phyloP scores from a whole-genome alignment of 1,139 yeast genomes.

The Magnusiomyces sp. region DNA sequence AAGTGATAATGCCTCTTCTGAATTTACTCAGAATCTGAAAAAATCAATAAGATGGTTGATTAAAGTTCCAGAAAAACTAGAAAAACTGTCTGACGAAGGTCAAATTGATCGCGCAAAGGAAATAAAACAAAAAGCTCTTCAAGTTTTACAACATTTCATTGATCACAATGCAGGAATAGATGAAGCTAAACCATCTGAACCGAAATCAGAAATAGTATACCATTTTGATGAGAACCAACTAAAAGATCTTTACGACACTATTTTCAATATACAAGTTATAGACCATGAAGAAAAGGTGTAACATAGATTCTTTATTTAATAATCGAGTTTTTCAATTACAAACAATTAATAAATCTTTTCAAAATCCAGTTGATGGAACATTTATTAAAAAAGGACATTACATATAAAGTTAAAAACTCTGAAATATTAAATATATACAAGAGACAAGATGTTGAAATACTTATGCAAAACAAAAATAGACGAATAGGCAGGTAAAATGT shows the following conservation, averaged over 20 bases:
- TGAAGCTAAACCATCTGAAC: too few relatives aligned
- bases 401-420: neutral
- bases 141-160: too few relatives aligned
- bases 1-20: too few relatives aligned
- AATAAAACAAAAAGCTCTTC: too few relatives aligned
- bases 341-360: neutral
- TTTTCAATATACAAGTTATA: neutral
- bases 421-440: neutral
- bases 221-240: conserved; percentile 2
- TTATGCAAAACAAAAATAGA: neutral
- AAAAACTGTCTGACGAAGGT: too few relatives aligned
- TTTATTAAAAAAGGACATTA: neutral
- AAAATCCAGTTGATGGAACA: neutral
- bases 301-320: neutral
- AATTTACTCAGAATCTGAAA: too few relatives aligned
- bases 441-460: neutral
- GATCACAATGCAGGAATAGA: too few relatives aligned
- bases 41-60: too few relatives aligned
- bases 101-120: too few relatives aligned
- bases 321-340: neutral
- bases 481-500: neutral
- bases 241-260: neutral
- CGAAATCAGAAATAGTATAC: too few relatives aligned
- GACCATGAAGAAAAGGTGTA: neutral
- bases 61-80: too few relatives aligned